Conservation (phyloP, 306 rosid genomes). For the Trichosanthes truncata region DNA sequence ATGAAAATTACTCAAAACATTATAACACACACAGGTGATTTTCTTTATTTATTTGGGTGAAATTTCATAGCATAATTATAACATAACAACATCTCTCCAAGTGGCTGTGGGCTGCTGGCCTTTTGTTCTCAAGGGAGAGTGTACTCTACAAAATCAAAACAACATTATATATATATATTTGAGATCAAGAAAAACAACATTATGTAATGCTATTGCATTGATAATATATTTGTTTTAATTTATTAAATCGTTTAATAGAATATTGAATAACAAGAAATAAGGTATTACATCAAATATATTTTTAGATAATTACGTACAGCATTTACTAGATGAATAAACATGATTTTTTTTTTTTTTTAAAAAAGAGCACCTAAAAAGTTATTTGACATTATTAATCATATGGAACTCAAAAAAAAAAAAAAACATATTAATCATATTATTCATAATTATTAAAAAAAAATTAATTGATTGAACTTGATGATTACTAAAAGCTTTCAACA, state of each 20-base stretch:
- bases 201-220: background rate
- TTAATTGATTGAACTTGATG: background rate
- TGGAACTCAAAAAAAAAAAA: background rate
- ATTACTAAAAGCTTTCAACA: background rate
- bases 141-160: slow-evolving; percentile 21
- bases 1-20: background rate
- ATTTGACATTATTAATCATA: background rate
- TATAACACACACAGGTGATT: background rate
- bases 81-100: background rate
- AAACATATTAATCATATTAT: background rate
- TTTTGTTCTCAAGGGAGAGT: slow-evolving; percentile 27
- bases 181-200: background rate
- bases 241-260: background rate
- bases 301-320: no score
- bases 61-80: background rate
- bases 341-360: no score
- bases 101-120: background rate
- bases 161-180: background rate
- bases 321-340: background rate
- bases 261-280: background rate
- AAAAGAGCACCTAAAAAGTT: background rate
- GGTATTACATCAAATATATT: no score
- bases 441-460: background rate
- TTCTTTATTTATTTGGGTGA: background rate
- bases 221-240: background rate